phyloP scores from a whole-genome alignment of 305 asterid genomes.

The Fraxinus platypoda region DNA sequence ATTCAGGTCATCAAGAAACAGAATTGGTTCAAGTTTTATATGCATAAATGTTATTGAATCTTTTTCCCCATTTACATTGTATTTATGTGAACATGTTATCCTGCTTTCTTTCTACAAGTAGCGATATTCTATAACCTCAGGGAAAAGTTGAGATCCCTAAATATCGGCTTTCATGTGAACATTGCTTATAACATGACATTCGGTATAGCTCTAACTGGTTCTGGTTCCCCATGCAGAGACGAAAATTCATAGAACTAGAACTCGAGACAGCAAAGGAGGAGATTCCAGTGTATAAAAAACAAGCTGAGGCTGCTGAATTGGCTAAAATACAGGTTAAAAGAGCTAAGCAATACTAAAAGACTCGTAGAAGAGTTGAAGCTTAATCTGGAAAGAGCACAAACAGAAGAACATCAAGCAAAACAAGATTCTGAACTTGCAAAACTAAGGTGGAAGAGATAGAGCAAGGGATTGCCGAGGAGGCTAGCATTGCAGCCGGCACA shows the following conservation, averaged over 20 bases:
- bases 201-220: not conserved
- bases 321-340: slow-evolving; percentile 61
- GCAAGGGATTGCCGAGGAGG: slow-evolving; percentile 79
- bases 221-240: slow-evolving; percentile 49
- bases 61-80: not conserved
- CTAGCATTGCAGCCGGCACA: slow-evolving; percentile 95
- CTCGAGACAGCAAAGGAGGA: slow-evolving; percentile 80
- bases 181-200: not conserved
- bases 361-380: slow-evolving; percentile 87
- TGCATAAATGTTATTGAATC: not conserved
- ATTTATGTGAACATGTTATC: not conserved
- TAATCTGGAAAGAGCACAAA: slow-evolving; percentile 81
- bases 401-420: slow-evolving; percentile 84
- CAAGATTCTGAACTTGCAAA: slow-evolving; percentile 93
- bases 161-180: not conserved
- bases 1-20: not conserved
- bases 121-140: not conserved
- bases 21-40: not conserved
- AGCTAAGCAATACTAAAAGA: slow-evolving; percentile 73
- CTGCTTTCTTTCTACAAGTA: not conserved
- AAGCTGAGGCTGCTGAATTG: slow-evolving; percentile 71
- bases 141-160: not conserved
- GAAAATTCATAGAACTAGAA: slow-evolving; percentile 74
- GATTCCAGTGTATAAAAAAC: slow-evolving; percentile 63
- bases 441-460: slow-evolving; percentile 85